Percentiles rank a stretch among this genome's conserved stretches.
Conservation (phyloP, 1,284 basidiomycete genomes). For the Dichomitus squalens region DNA sequence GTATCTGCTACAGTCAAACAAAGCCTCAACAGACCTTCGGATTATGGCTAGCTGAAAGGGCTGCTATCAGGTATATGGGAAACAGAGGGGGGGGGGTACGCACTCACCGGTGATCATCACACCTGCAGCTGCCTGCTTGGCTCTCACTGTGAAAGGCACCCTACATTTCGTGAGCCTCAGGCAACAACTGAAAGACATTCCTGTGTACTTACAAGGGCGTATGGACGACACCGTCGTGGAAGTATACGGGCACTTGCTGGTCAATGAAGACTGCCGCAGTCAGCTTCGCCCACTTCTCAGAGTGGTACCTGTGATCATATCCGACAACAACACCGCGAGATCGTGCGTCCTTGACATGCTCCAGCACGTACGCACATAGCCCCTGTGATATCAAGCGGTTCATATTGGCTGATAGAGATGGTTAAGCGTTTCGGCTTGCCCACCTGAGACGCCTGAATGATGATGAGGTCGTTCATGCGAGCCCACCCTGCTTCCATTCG, state of each 20-base stretch:
- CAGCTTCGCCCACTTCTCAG: conserved; percentile 73
- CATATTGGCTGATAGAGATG: conserved; percentile 4
- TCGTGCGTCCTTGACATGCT: conserved; percentile 52
- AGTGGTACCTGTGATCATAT: conserved; percentile 81
- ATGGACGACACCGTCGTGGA: conserved; percentile 72
- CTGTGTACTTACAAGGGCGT: conserved; percentile 69
- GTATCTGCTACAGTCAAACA: not conserved
- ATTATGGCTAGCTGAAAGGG: conserved; percentile 72
- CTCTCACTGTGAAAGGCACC: conserved; percentile 77
- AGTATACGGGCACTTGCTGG: conserved; percentile 67
- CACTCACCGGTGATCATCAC: conserved; percentile 83
- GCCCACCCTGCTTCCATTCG: conserved; percentile 86
- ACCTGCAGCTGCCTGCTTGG: conserved; percentile 71
- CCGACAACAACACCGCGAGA: conserved; percentile 76
- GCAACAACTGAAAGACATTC: not conserved
- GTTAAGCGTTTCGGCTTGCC: not conserved
- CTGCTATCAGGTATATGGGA: not conserved
- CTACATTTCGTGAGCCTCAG: conserved; percentile 37
- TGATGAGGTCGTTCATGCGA: conserved; percentile 83
- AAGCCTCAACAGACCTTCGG: conserved; percentile 59
- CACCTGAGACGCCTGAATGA: conserved; percentile 84
- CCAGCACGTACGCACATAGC: conserved; percentile 69
- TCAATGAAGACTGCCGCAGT: conserved; percentile 71
- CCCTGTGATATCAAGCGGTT: conserved; percentile 48
- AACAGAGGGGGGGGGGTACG: not conserved